Base-by-base conservation (phyloP, 257 asterid species). In the Solanum etuberosum region DNA sequence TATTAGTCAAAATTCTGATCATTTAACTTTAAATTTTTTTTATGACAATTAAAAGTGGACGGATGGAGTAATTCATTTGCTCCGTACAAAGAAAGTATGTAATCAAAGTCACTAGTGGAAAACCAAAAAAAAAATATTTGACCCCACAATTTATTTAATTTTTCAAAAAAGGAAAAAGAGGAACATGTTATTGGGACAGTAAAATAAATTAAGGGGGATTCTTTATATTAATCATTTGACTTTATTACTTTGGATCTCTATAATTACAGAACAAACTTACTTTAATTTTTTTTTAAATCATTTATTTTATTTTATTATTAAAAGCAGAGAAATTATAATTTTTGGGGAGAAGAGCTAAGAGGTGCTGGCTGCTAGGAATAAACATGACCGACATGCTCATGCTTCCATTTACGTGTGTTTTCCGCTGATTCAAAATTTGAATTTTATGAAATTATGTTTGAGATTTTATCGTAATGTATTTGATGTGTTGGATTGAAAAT, bases 161-260 rank as follows among this genome's bases (percentile, higher is more conserved):
- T 27, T 67, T 27, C n/a, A 9, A 18, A 16, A 31, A 15, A 10
- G 70, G 5, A 29, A 81, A 23, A 57, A 15, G 35, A 35, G 13
- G 32, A 12, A 76, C 4, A 65, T 73, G 34, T 25, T 6, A 40
- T 7, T 88, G 83, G 14, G 83, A 18, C 32, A 85, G 27, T 72
- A 37, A 68, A 54, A 78, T 72, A 86, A 81, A 72, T 87, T 51
- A 85, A 87, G 90, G 72, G 86, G 35, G 35, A 12, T 35, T 59
- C 9, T 23, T 43, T 37, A 59, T 23, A 43, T 43, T 81, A 31
- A 81, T 29, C 20, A 81, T 81, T 81, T 48, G 85, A 81, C 68
- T 81, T 48, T 81, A 48, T 15, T 31, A 25, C 68, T 81, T 81
- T 48, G 43, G 42, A 48, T 81, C 68, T 48, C 43, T 32, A 48